Conservation (phyloP, 441 rosid species). For the Arabidopsis lyrata region DNA sequence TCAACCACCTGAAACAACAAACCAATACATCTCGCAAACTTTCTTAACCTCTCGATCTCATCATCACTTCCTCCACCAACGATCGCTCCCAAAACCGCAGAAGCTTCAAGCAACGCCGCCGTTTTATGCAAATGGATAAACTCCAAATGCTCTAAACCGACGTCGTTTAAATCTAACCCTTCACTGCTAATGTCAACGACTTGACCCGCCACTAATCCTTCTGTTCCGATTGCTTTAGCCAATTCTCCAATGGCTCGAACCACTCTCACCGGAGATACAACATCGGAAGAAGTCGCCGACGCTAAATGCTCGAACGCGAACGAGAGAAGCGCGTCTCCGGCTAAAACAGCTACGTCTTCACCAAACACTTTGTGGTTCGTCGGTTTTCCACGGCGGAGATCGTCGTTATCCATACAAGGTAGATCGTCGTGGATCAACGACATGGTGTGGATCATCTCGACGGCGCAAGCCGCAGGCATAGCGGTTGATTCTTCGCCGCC, state of each 20-base stretch:
- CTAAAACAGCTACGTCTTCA: conserved; percentile 81
- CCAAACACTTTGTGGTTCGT: conserved; percentile 86
- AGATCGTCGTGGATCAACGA: conserved; percentile 86
- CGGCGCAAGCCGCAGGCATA: conserved; percentile 85
- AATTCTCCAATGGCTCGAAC: conserved; percentile 71
- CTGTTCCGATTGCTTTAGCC: conserved; percentile 69
- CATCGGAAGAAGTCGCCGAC: conserved; percentile 48
- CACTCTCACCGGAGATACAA: conserved; percentile 52
- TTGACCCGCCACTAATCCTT: conserved; percentile 91
- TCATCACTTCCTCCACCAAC: conserved; percentile 83
- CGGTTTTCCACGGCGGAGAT: conserved; percentile 88
- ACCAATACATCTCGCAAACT: conserved; percentile 73
- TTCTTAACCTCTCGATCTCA: conserved; percentile 74
- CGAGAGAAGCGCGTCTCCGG: conserved; percentile 88
- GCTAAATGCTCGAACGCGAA: conserved; percentile 83
- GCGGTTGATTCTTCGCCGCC: conserved; percentile 70
- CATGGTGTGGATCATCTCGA: conserved; percentile 93
- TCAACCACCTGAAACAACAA: conserved; percentile 88
- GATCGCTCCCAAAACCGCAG: conserved; percentile 85
- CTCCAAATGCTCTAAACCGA: conserved; percentile 75
- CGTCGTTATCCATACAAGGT: conserved; percentile 93
- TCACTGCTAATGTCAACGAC: conserved; percentile 81
- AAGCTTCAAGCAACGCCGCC: conserved; percentile 76
- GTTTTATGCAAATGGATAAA: conserved; percentile 90
- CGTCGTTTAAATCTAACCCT: conserved; percentile 55